A percentile compares a stretch with the other conserved stretches of the same genome.
Evolutionary conservation across 345 rosid genomes (phyloP).

Genomic region (Abelmoschus esculentus): DNA sequence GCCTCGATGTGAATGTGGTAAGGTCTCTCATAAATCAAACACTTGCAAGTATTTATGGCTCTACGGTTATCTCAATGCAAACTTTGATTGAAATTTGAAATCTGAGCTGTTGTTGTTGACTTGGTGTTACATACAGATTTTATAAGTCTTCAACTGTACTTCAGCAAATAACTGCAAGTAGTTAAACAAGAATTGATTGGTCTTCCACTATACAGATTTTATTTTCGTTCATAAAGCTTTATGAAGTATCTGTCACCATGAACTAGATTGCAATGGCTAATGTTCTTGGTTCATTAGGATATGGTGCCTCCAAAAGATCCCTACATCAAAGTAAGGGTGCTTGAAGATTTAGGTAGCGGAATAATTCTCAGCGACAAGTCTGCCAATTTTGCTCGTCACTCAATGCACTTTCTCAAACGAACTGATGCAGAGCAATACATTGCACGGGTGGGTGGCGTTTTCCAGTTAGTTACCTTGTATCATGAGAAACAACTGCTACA

Average conservation of each 20-base stretch:
- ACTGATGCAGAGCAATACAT: constrained; percentile 89
- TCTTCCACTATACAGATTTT: neutral
- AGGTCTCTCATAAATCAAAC: constrained; percentile 3
- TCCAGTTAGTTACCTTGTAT: neutral
- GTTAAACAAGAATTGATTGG: neutral
- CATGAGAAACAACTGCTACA: neutral
- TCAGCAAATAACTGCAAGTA: neutral
- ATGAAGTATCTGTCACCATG: neutral
- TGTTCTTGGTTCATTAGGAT: constrained; percentile 42
- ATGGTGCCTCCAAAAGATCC: constrained; percentile 98
- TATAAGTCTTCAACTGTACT: neutral
- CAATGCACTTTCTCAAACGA: constrained; percentile 90
- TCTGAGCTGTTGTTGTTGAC: neutral
- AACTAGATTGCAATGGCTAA: neutral
- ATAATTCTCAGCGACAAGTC: constrained; percentile 61
- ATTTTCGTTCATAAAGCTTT: neutral
- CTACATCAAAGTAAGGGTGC: constrained; percentile 77
- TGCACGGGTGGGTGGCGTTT: constrained; percentile 52
- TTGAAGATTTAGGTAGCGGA: constrained; percentile 73
- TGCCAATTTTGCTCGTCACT: constrained; percentile 66
- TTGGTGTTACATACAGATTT: too few relatives aligned
- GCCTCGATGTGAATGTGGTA: constrained; percentile 80
- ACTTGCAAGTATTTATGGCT: neutral
- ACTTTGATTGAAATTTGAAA: neutral
- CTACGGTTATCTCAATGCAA: neutral